Evolutionary conservation across 495 filamentous ascomycete genomes (phyloP).

Genomic region (Astrothelium subdiscretum): DNA sequence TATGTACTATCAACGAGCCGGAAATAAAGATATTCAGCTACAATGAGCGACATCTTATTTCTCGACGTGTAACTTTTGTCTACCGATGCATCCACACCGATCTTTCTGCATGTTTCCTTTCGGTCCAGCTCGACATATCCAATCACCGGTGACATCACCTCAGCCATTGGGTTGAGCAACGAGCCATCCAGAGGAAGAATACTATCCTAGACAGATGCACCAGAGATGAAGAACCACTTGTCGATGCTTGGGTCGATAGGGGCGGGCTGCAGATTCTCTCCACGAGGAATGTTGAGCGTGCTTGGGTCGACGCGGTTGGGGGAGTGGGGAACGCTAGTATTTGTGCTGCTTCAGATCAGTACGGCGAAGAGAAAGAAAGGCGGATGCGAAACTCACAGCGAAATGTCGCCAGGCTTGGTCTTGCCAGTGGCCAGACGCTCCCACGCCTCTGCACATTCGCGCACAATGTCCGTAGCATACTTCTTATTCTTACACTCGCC

Average conservation of each 20-base stretch:
- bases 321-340: slow-evolving; percentile 61
- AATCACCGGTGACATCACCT: not conserved
- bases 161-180: not conserved
- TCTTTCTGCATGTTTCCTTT: not conserved
- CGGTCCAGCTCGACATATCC: not conserved
- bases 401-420: slow-evolving; percentile 61
- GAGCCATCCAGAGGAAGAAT: too few relatives aligned
- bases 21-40: not conserved
- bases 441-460: slow-evolving; percentile 95
- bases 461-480: slow-evolving; percentile 91
- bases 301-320: slow-evolving; percentile 48
- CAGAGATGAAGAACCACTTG: slow-evolving; percentile 99
- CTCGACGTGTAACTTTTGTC: not conserved
- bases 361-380: not conserved
- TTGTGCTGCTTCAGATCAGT: slow-evolving; percentile 46
- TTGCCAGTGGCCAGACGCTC: slow-evolving; percentile 89
- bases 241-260: slow-evolving; percentile 94
- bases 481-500: slow-evolving; percentile 99
- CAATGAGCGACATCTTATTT: not conserved
- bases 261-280: slow-evolving; percentile 68
- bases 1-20: not conserved
- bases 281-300: slow-evolving; percentile 58
- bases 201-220: slow-evolving; percentile 64
- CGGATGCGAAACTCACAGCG: slow-evolving; percentile 51
- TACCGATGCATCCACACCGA: not conserved